phyloP scores from a whole-genome alignment of 129 eudicot species.

The Chrysanthemum makinoi region DNA sequence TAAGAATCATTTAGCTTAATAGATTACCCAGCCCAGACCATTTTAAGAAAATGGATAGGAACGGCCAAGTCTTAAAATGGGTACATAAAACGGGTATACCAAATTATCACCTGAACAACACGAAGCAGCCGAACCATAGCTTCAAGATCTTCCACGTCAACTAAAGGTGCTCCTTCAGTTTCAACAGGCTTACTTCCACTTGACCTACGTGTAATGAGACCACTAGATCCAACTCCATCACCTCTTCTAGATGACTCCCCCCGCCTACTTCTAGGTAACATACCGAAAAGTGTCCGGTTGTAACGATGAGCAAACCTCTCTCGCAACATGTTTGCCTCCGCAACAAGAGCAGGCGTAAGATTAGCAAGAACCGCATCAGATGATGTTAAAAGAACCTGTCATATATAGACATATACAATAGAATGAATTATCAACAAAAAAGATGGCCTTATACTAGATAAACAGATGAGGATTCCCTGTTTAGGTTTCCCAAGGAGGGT shows the following conservation, averaged over 20 bases:
- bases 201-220: constrained; percentile 65
- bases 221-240: constrained; percentile 71
- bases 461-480: background rate
- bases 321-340: constrained; percentile 96
- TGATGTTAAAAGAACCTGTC: constrained; percentile 89
- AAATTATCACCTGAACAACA: constrained; percentile 77
- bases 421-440: background rate
- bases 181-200: constrained; percentile 76
- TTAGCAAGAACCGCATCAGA: constrained; percentile 97
- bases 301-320: constrained; percentile 96
- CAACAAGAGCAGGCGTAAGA: constrained; percentile 96
- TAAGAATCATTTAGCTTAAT: background rate
- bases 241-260: constrained; percentile 94
- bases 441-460: background rate
- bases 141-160: constrained; percentile 77
- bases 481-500: background rate
- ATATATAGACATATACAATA: background rate
- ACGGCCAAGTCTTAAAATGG: background rate
- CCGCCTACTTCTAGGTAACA: constrained; percentile 82
- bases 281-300: constrained; percentile 82
- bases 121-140: constrained; percentile 94
- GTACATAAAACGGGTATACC: background rate
- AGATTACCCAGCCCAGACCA: background rate
- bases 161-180: constrained; percentile 94
- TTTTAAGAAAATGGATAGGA: background rate